Conservation (phyloP, 1,139 yeast species). For the Meyerozyma sp. region DNA sequence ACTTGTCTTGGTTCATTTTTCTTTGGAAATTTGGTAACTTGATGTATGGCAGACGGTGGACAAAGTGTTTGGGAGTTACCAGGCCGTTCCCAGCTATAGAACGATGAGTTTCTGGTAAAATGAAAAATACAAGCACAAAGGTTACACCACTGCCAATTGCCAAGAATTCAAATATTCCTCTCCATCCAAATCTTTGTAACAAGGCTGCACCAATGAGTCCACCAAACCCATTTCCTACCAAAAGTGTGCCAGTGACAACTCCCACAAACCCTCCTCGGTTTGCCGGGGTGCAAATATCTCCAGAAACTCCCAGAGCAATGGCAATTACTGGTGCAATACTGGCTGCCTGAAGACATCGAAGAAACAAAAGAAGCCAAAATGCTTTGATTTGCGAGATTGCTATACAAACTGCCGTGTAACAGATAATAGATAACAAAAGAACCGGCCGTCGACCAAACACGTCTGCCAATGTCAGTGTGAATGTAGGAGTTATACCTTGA, state of each 20-base stretch:
- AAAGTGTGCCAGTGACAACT: slow-evolving; percentile 27
- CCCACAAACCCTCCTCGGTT: slow-evolving; percentile 40
- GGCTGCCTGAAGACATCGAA: slow-evolving; percentile 37
- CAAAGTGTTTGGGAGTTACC: slow-evolving; percentile 16
- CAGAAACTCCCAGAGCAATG: slow-evolving; percentile 35
- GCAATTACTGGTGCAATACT: slow-evolving; percentile 39
- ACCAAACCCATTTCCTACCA: slow-evolving; percentile 37
- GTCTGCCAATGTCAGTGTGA: slow-evolving; percentile 66
- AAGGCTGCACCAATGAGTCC: slow-evolving; percentile 36
- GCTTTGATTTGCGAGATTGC: slow-evolving; percentile 55
- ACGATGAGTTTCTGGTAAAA: slow-evolving; percentile 34
- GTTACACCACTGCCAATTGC: slow-evolving; percentile 35
- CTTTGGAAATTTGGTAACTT: slow-evolving; percentile 18
- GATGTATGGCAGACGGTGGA: slow-evolving; percentile 21
- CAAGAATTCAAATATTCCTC: slow-evolving; percentile 32
- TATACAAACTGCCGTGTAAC: slow-evolving; percentile 52
- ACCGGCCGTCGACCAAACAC: slow-evolving; percentile 65
- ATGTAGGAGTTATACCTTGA: slow-evolving; percentile 48
- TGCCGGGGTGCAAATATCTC: slow-evolving; percentile 32
- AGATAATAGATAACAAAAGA: slow-evolving; percentile 43
- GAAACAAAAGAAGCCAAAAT: slow-evolving; percentile 30
- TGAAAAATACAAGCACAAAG: slow-evolving; percentile 15
- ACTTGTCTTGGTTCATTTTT: slow-evolving; percentile 21
- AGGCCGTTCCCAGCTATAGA: slow-evolving; percentile 37
- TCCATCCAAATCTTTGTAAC: slow-evolving; percentile 27